Conservation (phyloP, 2,329 filamentous ascomycete genomes). For the Acephala macrosclerotiorum region DNA sequence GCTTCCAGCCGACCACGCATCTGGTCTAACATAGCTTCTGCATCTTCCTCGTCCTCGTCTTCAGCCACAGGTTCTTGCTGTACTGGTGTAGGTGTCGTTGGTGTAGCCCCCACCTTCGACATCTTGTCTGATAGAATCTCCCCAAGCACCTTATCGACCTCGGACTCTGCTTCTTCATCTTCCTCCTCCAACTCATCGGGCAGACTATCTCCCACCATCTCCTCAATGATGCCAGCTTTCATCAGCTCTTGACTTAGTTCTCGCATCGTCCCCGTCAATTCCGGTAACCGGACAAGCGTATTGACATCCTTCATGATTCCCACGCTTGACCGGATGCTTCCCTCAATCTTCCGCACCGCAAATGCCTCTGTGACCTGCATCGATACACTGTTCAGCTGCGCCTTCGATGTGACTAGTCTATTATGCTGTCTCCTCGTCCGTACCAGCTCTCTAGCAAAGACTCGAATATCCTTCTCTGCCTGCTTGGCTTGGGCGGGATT, state of each 20-base stretch:
- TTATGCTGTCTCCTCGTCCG: conserved; percentile 77
- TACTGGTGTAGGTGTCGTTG: conserved; percentile 59
- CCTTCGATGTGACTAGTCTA: conserved; percentile 85
- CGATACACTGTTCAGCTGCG: conserved; percentile 89
- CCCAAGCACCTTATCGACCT: conserved; percentile 91
- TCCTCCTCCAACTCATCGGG: conserved; percentile 78
- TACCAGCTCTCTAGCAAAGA: conserved; percentile 88
- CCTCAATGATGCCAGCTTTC: conserved; percentile 96
- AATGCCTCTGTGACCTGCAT: conserved; percentile 99
- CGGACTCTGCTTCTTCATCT: conserved; percentile 77
- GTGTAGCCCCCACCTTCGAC: conserved; percentile 67
- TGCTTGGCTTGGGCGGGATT: conserved; percentile 82
- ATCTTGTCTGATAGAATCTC: conserved; percentile 88
- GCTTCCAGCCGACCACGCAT: conserved; percentile 94
- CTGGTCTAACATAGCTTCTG: conserved; percentile 89
- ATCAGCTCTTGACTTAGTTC: conserved; percentile 87
- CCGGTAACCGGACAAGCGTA: conserved; percentile 80
- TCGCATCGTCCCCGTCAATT: conserved; percentile 88
- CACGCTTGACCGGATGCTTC: conserved; percentile 83
- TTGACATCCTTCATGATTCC: conserved; percentile 99
- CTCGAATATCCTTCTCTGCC: conserved; percentile 82
- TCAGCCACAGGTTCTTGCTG: conserved; percentile 60
- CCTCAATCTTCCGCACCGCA: conserved; percentile 93
- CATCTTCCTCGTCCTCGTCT: conserved; percentile 82
- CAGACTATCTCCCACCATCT: conserved; percentile 90